These are phyloP conservation scores for Melastoma candidum DNA, from an alignment of 441 rosid species.

Conservation along the genomic window DNA sequence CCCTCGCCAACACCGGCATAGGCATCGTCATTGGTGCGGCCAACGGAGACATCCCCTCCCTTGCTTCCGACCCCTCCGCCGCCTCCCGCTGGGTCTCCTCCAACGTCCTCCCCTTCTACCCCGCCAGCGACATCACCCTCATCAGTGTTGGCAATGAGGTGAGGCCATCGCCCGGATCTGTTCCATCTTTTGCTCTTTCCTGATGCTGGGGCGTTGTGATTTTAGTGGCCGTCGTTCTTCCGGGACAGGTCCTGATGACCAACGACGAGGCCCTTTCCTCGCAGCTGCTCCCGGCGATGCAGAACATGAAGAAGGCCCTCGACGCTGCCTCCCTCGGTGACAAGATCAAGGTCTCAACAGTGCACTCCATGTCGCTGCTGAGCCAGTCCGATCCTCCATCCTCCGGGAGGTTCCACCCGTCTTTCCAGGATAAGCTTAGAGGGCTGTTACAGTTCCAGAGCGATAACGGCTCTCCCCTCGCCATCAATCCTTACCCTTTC, in stretches of 20 bases:
- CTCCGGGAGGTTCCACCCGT: conserved; percentile 50
- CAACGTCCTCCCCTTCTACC: conserved; percentile 66
- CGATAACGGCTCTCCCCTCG: conserved; percentile 69
- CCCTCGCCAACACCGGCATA: conserved; percentile 69
- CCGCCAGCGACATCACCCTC: conserved; percentile 70
- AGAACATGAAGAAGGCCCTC: conserved; percentile 62
- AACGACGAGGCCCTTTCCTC: conserved; percentile 55
- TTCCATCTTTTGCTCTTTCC: neutral
- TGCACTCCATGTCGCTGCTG: conserved; percentile 76
- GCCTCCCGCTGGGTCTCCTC: conserved; percentile 78
- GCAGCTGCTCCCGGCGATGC: conserved; percentile 82
- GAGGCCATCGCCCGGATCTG: neutral
- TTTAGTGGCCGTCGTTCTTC: no score
- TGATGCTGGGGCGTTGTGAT: no score
- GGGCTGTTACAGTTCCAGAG: conserved; percentile 67
- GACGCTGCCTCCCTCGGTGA: conserved; percentile 56
- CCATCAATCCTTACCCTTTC: conserved; percentile 81
- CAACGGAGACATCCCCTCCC: conserved; percentile 70
- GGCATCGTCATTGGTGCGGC: conserved; percentile 72
- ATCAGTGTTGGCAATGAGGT: conserved; percentile 94
- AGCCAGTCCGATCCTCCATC: conserved; percentile 80
- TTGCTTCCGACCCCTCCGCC: conserved; percentile 68
- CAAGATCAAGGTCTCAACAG: conserved; percentile 80
- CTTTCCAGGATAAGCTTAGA: conserved; percentile 46
- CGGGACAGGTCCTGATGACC: conserved; percentile 42